phyloP scores from a whole-genome alignment of 2,329 filamentous ascomycete species.

The Didymella pinodella region DNA sequence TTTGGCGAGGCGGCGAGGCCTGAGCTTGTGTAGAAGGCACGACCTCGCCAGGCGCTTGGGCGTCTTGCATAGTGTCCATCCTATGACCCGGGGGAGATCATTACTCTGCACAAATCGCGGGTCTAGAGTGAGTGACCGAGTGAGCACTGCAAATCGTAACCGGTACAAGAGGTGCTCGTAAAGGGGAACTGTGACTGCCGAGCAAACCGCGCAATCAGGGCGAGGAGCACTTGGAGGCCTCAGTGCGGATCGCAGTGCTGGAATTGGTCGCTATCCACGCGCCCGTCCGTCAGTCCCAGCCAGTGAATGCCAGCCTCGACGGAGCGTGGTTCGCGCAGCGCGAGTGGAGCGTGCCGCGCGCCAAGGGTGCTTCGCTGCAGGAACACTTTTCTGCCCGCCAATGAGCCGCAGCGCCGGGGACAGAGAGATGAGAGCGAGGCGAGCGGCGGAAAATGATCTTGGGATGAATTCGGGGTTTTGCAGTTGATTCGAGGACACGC shows the following conservation, averaged over 20 bases:
- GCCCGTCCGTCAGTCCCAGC: constrained; percentile 22
- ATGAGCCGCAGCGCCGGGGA: constrained; percentile 14
- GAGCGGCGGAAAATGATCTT: constrained; percentile 6
- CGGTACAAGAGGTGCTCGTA: constrained; percentile 33
- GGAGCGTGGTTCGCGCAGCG: constrained; percentile 34
- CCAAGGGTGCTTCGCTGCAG: constrained; percentile 35
- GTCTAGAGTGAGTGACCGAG: constrained; percentile 27
- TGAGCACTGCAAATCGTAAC: constrained; percentile 32
- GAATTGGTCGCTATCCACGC: constrained; percentile 43
- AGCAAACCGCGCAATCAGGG: constrained; percentile 34
- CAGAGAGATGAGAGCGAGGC: constrained; percentile 2
- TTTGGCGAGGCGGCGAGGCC: constrained; percentile 42
- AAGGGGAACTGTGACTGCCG: constrained; percentile 41
- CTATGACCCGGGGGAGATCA: constrained; percentile 38
- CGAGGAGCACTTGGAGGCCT: constrained; percentile 35
- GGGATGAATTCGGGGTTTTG: constrained; percentile 1
- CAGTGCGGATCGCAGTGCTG: constrained; percentile 36
- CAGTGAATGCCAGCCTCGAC: constrained; percentile 12
- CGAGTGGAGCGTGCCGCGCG: constrained; percentile 36
- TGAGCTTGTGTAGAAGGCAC: constrained; percentile 30
- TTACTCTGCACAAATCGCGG: constrained; percentile 49
- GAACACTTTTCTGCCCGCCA: constrained; percentile 32
- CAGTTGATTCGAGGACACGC: constrained; percentile 15
- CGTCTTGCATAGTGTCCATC: constrained; percentile 45
- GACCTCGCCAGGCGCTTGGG: constrained; percentile 37